Conservation (phyloP, 352 stramenopile genomes). For the Globisporangium paddicum region DNA sequence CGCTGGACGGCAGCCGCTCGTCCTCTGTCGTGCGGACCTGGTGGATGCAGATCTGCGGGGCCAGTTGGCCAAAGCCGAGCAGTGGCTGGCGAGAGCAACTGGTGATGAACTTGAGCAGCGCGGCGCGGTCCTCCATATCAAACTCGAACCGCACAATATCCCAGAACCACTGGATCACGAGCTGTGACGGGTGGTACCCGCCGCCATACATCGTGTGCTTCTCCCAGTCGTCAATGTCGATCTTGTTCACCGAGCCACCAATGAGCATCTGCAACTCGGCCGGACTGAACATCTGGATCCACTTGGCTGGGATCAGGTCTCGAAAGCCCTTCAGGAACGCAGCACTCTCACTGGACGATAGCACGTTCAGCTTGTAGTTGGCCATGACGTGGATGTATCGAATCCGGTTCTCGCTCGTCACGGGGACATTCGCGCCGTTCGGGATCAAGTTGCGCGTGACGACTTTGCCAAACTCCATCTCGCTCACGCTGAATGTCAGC, state of each 20-base stretch:
- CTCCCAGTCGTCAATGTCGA: conserved; percentile 95
- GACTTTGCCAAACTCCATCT: conserved; percentile 69
- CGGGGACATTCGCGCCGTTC: conserved; percentile 76
- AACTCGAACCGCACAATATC: conserved; percentile 75
- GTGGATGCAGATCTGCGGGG: conserved; percentile 94
- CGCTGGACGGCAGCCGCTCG: conserved; percentile 67
- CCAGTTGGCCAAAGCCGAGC: conserved; percentile 92
- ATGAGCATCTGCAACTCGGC: conserved; percentile 94
- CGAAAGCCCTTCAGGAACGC: conserved; percentile 73
- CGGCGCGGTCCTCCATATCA: conserved; percentile 74
- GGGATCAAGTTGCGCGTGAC: conserved; percentile 77
- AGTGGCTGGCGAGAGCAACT: conserved; percentile 89
- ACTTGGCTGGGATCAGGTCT: conserved; percentile 66
- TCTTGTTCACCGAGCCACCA: conserved; percentile 83
- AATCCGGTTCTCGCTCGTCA: conserved; percentile 94
- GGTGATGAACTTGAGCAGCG: conserved; percentile 96
- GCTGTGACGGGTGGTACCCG: conserved; percentile 90
- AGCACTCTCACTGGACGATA: conserved; percentile 43
- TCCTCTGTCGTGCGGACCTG: conserved; percentile 73
- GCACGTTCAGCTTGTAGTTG: conserved; percentile 96
- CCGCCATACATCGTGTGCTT: conserved; percentile 91
- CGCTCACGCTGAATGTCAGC: conserved; percentile 93
- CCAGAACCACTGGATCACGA: conserved; percentile 74
- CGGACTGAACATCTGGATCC: conserved; percentile 81
- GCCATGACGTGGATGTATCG: conserved; percentile 96